Evolutionary conservation across 2,329 filamentous ascomycete genomes (phyloP), one percentile per base, ranked within the genome.

Genomic region (Endothia cerciana): DNA sequence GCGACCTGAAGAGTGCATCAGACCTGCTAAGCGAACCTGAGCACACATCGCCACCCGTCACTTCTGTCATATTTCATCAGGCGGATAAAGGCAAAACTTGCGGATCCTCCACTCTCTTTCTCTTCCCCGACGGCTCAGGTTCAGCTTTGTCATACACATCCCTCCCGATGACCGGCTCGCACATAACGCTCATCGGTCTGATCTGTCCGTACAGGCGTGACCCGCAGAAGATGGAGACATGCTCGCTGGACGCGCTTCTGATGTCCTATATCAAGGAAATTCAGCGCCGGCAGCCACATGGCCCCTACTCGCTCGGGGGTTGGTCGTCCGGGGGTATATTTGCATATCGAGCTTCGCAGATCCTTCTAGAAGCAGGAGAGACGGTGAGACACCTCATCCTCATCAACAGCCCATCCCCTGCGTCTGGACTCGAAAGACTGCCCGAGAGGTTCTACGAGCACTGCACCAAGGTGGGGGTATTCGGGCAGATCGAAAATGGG

Each of bases 61-160:
- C 36, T 40, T 40, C 36, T 40, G 36, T 40, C 36, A 40, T 40
- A 40, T 40, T 40, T 40, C 36, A 40, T 40, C 36, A 40, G 36
- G 36, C 36, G 4, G 4, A 40, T 8, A 13, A 40, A 8, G 36
- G 4, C 36, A 40, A 40, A 40, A 7, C 36, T 40, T 40, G 36
- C 36, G 47, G 22, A 13, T 28, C 47, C 19, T 25, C 19, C 47
- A 51, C 62, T 49, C 55, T 64, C 1, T 64, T 64, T 33, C 62
- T 64, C 13, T 51, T 64, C 0, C 62, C 62, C 47, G 62, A 64
- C 47, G 62, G 62, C 45, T 64, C 62, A 13, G 62, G 62, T 53
- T 64, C 62, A 13, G 56, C 62, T 43, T 43, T 53, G 38, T 64
- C 62, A 3, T 64, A 64, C 62, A 43, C 59, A 40, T 41, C 47